Evolutionary conservation across 2,329 filamentous ascomycete genomes (phyloP).

Genomic region (Scytalidium lignicola): DNA sequence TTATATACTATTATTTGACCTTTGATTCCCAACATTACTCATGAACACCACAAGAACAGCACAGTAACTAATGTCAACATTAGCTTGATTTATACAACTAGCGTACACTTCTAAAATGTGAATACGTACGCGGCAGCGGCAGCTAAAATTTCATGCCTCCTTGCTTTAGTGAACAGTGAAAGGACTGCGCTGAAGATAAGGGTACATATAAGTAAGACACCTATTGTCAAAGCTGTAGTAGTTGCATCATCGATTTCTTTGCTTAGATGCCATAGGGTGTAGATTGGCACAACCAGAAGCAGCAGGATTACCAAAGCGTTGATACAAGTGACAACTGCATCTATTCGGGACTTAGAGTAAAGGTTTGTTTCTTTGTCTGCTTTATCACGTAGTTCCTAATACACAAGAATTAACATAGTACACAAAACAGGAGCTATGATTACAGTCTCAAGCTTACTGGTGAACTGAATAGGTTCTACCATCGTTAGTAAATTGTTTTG

Average conservation of each 20-base stretch:
- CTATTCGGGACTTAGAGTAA: slow-evolving; percentile 6
- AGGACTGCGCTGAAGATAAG: slow-evolving; percentile 12
- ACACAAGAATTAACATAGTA: too few relatives aligned
- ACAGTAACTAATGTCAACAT: slow-evolving; percentile 13
- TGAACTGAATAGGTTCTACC: slow-evolving; percentile 5
- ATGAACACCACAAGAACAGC: slow-evolving; percentile 18
- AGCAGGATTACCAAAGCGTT: slow-evolving; percentile 6
- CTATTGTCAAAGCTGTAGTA: slow-evolving; percentile 2
- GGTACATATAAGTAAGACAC: slow-evolving; percentile 14
- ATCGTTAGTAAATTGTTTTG: too few relatives aligned
- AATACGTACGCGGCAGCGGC: slow-evolving; percentile 16
- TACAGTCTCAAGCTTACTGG: slow-evolving; percentile 2
- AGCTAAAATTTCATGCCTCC: slow-evolving; percentile 17
- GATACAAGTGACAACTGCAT: slow-evolving; percentile 8
- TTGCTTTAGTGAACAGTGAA: slow-evolving; percentile 16
- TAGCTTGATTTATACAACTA: neutral
- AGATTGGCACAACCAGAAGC: slow-evolving; percentile 13
- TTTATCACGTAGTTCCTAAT: neutral
- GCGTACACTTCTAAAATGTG: neutral
- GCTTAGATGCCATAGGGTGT: slow-evolving; percentile 11
- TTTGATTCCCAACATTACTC: slow-evolving; percentile 5
- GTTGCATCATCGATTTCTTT: neutral
- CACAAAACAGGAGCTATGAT: too few relatives aligned
- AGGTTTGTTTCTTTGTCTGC: slow-evolving; percentile 4
- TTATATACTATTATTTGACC: too few relatives aligned